Evolutionary conservation across 441 rosid genomes (phyloP).

Genomic region (Monsonia emarginata): DNA sequence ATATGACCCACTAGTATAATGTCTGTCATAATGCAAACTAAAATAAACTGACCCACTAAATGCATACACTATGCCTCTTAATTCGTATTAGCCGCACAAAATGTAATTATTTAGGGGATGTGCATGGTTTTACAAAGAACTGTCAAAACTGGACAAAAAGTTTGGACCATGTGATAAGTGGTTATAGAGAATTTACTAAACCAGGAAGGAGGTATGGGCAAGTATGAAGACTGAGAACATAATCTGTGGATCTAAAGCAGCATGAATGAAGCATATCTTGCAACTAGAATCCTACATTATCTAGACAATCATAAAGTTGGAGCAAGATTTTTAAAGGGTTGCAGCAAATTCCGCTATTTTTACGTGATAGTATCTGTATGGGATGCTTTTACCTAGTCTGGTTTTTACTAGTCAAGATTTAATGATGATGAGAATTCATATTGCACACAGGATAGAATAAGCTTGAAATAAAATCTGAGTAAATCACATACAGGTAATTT

Average conservation of each 20-base stretch:
- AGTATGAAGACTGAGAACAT: conserved; percentile 6
- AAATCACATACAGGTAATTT: conserved; percentile 54
- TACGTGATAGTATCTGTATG: background rate
- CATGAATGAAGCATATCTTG: background rate
- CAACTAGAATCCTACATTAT: background rate
- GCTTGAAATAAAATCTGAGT: background rate
- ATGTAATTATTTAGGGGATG: background rate
- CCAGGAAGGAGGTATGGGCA: conserved; percentile 14
- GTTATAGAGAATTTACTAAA: background rate
- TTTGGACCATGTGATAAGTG: background rate
- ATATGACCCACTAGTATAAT: background rate
- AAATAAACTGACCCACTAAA: background rate
- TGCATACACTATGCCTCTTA: background rate
- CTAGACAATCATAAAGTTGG: background rate
- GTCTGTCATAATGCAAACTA: conserved; percentile 4
- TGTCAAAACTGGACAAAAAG: background rate
- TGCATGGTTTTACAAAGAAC: background rate
- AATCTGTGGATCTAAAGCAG: background rate
- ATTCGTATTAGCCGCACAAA: background rate
- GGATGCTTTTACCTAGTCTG: background rate
- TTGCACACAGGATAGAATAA: background rate
- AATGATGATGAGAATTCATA: background rate
- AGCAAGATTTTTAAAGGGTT: background rate
- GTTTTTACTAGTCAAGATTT: background rate
- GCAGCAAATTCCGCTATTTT: background rate